Base-by-base conservation (phyloP, 2,329 filamentous ascomycete species). In the Aspergillus sclerotialis region DNA sequence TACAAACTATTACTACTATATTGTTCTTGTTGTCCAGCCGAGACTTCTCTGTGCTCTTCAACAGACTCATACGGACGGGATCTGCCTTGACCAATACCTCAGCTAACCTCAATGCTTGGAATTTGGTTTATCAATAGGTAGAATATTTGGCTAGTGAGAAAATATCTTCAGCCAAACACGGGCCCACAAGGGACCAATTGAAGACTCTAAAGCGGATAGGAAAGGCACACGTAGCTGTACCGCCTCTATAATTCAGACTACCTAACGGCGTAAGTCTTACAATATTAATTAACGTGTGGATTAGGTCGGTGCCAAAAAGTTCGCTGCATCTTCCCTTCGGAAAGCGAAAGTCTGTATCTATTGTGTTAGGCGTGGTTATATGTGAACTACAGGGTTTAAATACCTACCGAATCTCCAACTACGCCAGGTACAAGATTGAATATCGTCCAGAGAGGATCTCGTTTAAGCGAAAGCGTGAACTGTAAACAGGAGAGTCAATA, bases 191-290 rank as follows among this genome's bases (percentile, higher is more conserved):
- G n/a, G n/a, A n/a, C n/a, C n/a, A n/a, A n/a, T n/a, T 23, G 19
- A 10, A 10, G 19, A 23, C 19, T 23, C 19, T 6, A 15, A 11
- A 17, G 12, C 13, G 21, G 30, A 32, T n/a, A n/a, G 30, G 10
- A 32, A 15, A 23, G 30, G 30, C 17, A 32, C 19, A 3, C 30
- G 18, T n/a, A 32, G 30, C 30, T 32, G 18, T 23, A 15, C 14
- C 12, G 17, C 18, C n/a, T 32, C 15, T 30, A 18, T n/a, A 11
- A 17, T n/a, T n/a, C n/a, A 18, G n/a, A 8, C 7, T 19, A 11
- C 2, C 10, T 8, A n/a, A n/a, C 9, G 7, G n/a, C n/a, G 9
- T 16, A 30, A 9, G 7, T 30, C 10, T 30, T 1, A 16, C 15
- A 15, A 7, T 16, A n/a, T n/a, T 16, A 15, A 8, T 17, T 16